phyloP scores from a whole-genome alignment of 139 green algal species.

The Edaphochlamys debaryana region DNA sequence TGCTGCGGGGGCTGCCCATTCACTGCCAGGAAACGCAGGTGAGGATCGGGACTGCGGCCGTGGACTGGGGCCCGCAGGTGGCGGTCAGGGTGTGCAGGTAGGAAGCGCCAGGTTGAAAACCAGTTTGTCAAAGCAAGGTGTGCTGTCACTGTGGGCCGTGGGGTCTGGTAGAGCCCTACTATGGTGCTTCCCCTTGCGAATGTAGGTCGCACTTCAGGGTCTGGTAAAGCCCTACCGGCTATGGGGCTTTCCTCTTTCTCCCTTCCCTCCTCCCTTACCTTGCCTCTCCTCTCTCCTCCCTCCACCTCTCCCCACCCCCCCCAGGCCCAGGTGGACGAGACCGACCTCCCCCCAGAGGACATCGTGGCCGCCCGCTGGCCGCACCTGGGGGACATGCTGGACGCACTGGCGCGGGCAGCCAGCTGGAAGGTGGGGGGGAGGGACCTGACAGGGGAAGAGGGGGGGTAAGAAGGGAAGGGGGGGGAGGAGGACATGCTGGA shows the following conservation, averaged over 20 bases:
- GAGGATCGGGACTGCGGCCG: background rate
- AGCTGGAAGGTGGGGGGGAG: conserved; percentile 5
- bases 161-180: background rate
- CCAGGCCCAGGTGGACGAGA: conserved; percentile 33
- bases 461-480: background rate
- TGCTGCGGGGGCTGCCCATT: conserved; percentile 17
- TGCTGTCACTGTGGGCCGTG: background rate
- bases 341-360: background rate
- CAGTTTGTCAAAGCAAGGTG: background rate
- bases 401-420: background rate
- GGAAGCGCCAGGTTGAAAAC: background rate
- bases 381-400: conserved; percentile 28
- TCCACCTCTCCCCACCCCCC: background rate
- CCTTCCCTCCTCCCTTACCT: too few species aligned
- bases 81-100: background rate
- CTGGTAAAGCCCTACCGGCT: background rate
- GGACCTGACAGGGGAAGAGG: background rate
- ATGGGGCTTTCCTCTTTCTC: too few species aligned
- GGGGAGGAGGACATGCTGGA: background rate
- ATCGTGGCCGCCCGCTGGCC: conserved; percentile 13
- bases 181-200: background rate
- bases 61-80: background rate
- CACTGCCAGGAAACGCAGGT: conserved; percentile 36
- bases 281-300: too few species aligned
- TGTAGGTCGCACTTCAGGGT: background rate